Percentiles rank a stretch among this genome's conserved stretches.
phyloP scores from a whole-genome alignment of 306 rosid species.

The Cicer pinnatifidum region DNA sequence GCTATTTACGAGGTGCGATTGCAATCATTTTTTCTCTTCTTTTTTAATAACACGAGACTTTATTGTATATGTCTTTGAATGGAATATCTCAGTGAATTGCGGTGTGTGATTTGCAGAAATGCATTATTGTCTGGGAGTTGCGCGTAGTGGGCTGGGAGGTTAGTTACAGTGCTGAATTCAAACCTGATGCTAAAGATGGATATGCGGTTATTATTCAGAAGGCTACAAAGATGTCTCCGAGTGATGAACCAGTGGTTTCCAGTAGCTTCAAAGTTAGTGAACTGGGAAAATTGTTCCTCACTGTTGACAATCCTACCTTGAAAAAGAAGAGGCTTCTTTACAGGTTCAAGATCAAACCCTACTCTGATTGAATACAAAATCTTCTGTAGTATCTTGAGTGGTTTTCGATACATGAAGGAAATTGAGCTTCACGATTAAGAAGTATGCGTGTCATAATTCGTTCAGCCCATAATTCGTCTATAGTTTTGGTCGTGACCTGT shows the following conservation, averaged over 20 bases:
- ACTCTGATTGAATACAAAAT: conserved; percentile 50
- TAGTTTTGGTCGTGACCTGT: conserved; percentile 43
- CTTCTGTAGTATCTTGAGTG: neutral
- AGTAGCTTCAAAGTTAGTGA: conserved; percentile 73
- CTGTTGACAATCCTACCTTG: conserved; percentile 75
- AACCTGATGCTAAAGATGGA: conserved; percentile 66
- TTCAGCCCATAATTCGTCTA: conserved; percentile 44
- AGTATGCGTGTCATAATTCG: conserved; percentile 40
- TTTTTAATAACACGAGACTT: neutral
- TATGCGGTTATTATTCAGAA: conserved; percentile 76
- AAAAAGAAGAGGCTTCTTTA: conserved; percentile 87
- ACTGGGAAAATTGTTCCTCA: conserved; percentile 84
- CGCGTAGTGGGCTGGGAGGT: conserved; percentile 99
- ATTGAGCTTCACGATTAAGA: conserved; percentile 45
- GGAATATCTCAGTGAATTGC: conserved; percentile 29
- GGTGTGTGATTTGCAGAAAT: conserved; percentile 62
- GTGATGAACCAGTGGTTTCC: conserved; percentile 77
- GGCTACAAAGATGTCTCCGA: conserved; percentile 69
- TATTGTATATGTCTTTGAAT: conserved; percentile 21
- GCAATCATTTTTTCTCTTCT: neutral
- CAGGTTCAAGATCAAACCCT: conserved; percentile 90
- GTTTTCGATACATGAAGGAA: conserved; percentile 33
- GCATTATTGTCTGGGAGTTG: conserved; percentile 91
- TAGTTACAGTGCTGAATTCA: conserved; percentile 80
- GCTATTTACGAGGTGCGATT: conserved; percentile 83